A percentile compares a stretch with the other conserved stretches of the same genome.
phyloP scores from a whole-genome alignment of 2,329 filamentous ascomycete species.

The Aspergillus caelatus region DNA sequence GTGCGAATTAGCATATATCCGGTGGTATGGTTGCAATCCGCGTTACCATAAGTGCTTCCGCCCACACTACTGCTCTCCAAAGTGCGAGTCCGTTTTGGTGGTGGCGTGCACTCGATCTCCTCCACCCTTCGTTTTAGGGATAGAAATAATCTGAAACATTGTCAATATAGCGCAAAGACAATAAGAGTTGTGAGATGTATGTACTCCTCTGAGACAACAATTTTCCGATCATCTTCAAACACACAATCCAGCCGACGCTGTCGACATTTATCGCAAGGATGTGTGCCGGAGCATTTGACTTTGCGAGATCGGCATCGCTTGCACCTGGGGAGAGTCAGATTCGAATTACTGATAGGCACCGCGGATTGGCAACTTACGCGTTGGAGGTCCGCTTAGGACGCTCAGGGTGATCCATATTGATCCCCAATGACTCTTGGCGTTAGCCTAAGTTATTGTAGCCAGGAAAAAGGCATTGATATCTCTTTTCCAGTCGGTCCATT shows the following conservation, averaged over 20 bases:
- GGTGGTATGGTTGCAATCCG: background rate
- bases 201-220: constrained; percentile 49
- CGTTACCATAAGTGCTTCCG: constrained; percentile 6
- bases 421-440: background rate
- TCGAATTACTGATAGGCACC: background rate
- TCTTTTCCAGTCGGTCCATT: background rate
- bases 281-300: constrained; percentile 41
- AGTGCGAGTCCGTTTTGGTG: constrained; percentile 14
- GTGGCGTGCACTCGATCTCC: constrained; percentile 15
- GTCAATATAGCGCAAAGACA: background rate
- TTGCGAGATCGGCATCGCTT: constrained; percentile 43
- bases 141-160: constrained; percentile 17
- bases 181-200: background rate
- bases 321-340: constrained; percentile 30
- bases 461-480: background rate
- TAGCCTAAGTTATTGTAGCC: background rate
- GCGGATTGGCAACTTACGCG: constrained; percentile 16
- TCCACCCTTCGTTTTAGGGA: constrained; percentile 22
- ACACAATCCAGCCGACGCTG: constrained; percentile 39
- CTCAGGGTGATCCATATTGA: constrained; percentile 17
- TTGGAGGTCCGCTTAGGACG: constrained; percentile 23
- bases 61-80: constrained; percentile 5
- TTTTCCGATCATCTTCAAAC: constrained; percentile 47
- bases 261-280: constrained; percentile 42
- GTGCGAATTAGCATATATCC: background rate